phyloP scores from a whole-genome alignment of 1,284 basidiomycete genomes.

The Sphaerobolus stellatus region DNA sequence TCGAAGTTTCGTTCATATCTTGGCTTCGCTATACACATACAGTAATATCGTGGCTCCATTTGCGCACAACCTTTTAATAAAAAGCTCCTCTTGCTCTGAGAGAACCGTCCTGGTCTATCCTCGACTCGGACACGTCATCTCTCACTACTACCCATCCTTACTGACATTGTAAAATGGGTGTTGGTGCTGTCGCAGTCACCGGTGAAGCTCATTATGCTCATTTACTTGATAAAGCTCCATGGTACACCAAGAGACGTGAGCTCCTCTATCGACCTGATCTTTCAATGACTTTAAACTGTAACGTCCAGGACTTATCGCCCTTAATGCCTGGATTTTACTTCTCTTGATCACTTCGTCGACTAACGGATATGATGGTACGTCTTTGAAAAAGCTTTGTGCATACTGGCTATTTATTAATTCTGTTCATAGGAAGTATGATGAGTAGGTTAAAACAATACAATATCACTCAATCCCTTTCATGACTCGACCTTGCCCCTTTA shows the following conservation, averaged over 20 bases:
- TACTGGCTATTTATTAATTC: not conserved
- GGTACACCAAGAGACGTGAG: slow-evolving; percentile 1
- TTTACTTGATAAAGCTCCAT: not conserved
- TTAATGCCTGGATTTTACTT: slow-evolving; percentile 20
- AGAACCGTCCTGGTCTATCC: too few relatives aligned
- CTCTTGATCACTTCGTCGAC: slow-evolving; percentile 26
- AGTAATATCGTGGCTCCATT: too few relatives aligned
- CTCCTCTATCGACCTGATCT: not conserved
- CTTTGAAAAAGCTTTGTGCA: not conserved
- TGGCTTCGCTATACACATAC: too few relatives aligned
- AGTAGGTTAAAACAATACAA: not conserved
- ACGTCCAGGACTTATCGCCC: slow-evolving; percentile 14
- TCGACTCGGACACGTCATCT: too few relatives aligned
- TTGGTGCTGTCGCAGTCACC: not conserved
- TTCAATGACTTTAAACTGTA: not conserved
- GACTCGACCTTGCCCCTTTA: slow-evolving; percentile 9
- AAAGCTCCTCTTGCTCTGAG: too few relatives aligned
- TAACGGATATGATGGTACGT: slow-evolving; percentile 26
- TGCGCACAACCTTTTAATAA: too few relatives aligned
- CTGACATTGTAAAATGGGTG: too few relatives aligned
- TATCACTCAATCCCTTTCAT: not conserved
- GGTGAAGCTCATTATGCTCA: slow-evolving; percentile 1
- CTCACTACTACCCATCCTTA: too few relatives aligned
- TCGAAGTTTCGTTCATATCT: too few relatives aligned
- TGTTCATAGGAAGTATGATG: slow-evolving; percentile 8